Base-by-base conservation (phyloP, 2,329 filamentous ascomycete genomes). In the Plectosphaerella cucumerina region DNA sequence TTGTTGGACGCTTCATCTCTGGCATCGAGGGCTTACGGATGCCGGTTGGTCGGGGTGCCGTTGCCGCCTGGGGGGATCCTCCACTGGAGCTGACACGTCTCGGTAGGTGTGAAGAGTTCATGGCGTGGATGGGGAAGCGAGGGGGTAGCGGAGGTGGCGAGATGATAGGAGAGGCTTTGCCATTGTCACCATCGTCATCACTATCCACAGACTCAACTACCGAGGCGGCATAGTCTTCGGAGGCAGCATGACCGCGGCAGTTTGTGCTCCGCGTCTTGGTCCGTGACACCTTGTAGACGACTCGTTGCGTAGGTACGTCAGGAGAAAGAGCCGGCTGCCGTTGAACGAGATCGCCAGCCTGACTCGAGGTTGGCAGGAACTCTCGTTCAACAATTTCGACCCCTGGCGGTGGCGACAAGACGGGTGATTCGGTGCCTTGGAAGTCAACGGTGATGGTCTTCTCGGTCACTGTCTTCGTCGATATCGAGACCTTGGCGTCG, bases 371-470 rank as follows among this genome's bases (percentile, higher is more conserved):
- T 39, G 65, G 65, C 60, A 72, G 65, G 17, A 76, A 78, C 60
- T 65, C 67, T 72, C 52, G 80, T 73, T 83, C 78, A 15, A 86
- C 66, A 9, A 86, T 69, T 59, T 85, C 80, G 10, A 84, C 74
- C 1, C 82, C 81, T 0, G 80, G 77, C 0, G 82, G 77, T 2
- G 80, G 77, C 2, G 76, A 69, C 2, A 86, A 65, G 1, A 76
- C 70, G 3, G 78, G 70, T 5, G 75, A 70, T 18, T 74, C 69
- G 5, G 75, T 69, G 1, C 81, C 80, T 14, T 75, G 75, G 35
- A 87, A 76, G 49, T 86, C 81, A 3, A 86, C 81, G 0, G 83
- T 85, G 58, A 86, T 82, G 14, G 74, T 85, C 55, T 85, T 84
- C 8, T 77, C 81, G 1, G 79, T 84, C 1, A 75, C 76, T 0